phyloP scores from a whole-genome alignment of 345 rosid species.

The Gossypium anomalum region DNA sequence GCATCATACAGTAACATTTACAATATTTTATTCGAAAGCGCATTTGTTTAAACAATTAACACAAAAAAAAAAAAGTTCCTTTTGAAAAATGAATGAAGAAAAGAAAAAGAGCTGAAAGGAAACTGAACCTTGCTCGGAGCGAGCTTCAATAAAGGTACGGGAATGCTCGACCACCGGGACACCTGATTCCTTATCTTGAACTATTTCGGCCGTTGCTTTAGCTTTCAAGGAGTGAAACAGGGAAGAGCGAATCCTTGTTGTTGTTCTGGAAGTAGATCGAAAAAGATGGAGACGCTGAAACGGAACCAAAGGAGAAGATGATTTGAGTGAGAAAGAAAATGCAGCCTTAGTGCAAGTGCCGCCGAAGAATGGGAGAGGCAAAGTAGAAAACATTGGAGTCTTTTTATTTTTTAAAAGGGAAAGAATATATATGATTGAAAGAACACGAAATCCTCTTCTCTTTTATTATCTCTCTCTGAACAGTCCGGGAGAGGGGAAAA shows the following conservation, averaged over 20 bases:
- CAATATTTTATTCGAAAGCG: background rate
- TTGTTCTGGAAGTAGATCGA: conserved; percentile 1
- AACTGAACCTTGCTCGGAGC: conserved; percentile 60
- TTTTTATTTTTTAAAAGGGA: conserved; percentile 11
- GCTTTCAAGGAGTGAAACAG: conserved; percentile 26
- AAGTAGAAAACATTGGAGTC: conserved; percentile 33
- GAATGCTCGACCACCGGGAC: conserved; percentile 36
- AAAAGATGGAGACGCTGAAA: conserved; percentile 10
- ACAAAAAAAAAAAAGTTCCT: background rate
- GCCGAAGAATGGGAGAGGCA: conserved; percentile 38
- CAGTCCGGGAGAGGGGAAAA: background rate
- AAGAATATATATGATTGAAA: background rate
- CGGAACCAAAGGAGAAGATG: conserved; percentile 20
- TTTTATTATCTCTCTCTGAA: background rate
- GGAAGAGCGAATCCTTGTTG: conserved; percentile 19
- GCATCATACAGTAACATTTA: background rate
- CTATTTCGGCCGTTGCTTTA: conserved; percentile 60
- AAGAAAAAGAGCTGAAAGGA: background rate
- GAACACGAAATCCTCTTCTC: background rate
- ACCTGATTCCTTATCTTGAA: conserved; percentile 51
- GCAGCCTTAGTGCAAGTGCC: conserved; percentile 37
- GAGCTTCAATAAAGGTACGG: conserved; percentile 68
- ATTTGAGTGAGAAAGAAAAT: conserved; percentile 17
- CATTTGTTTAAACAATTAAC: background rate
- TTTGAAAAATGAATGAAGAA: background rate